Evolutionary conservation across 441 rosid species (phyloP).

Genomic region (Bruguiera hainesii): DNA sequence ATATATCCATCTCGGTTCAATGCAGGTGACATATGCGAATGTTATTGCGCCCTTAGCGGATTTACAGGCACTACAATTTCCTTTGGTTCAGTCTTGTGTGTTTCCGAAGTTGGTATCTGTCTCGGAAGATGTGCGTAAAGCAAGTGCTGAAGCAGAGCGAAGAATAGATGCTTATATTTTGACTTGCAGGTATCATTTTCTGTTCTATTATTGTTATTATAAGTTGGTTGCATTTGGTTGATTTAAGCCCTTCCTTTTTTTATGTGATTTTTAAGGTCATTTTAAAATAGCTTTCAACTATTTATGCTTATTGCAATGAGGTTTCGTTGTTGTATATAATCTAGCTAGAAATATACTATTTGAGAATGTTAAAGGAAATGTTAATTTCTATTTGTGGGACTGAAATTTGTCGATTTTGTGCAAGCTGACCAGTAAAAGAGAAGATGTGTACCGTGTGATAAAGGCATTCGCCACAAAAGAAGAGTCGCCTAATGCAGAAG

Average conservation of each 20-base stretch:
- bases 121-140: slow-evolving; percentile 56
- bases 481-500: slow-evolving; percentile 56
- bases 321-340: not conserved
- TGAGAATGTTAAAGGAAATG: not conserved
- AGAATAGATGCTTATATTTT: slow-evolving; percentile 60
- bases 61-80: slow-evolving; percentile 65
- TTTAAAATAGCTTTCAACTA: not conserved
- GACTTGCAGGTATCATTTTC: slow-evolving; percentile 59
- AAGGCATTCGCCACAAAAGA: slow-evolving; percentile 65
- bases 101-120: slow-evolving; percentile 73
- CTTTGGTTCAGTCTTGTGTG: slow-evolving; percentile 70
- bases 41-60: slow-evolving; percentile 63
- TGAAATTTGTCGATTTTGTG: slow-evolving; percentile 31
- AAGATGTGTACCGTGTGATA: slow-evolving; percentile 75
- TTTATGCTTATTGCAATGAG: not conserved
- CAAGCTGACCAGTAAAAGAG: slow-evolving; percentile 67
- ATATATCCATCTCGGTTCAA: too few relatives aligned
- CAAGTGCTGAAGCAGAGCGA: slow-evolving; percentile 78
- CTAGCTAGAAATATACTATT: not conserved
- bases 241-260: not conserved
- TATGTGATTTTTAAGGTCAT: not conserved
- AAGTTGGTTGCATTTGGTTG: not conserved
- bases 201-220: not conserved
- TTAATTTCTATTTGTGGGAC: slow-evolving; percentile 12
- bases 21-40: slow-evolving; percentile 72